phyloP scores from a whole-genome alignment of 768 basidiomycete species.

The Naganishia friedmannii region DNA sequence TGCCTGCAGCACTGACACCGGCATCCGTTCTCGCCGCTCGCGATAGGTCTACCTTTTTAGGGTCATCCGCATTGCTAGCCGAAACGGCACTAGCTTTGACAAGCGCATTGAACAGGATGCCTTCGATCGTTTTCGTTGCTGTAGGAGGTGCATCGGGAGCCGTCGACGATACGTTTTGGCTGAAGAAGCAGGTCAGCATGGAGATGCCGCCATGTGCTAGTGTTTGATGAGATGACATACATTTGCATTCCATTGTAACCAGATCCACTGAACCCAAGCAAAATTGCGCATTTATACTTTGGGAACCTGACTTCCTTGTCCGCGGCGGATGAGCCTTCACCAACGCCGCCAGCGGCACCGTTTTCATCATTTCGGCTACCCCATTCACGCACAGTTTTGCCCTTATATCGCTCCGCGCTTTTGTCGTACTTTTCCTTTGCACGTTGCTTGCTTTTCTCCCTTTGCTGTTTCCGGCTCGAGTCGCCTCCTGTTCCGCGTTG shows the following conservation, averaged over 20 bases:
- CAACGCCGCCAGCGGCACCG: not conserved
- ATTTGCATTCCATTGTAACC: constrained; percentile 95
- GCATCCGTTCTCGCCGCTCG: constrained; percentile 94
- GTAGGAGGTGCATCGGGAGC: constrained; percentile 15
- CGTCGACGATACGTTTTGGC: not conserved
- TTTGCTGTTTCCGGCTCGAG: constrained; percentile 1
- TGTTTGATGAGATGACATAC: constrained; percentile 57
- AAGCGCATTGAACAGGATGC: constrained; percentile 78
- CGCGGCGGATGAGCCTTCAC: not conserved
- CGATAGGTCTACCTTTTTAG: constrained; percentile 77
- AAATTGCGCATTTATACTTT: constrained; percentile 65
- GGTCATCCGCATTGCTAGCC: constrained; percentile 85
- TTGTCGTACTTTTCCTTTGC: constrained; percentile 25
- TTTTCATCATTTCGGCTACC: constrained; percentile 10
- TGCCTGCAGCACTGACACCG: constrained; percentile 94
- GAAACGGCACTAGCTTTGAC: constrained; percentile 91
- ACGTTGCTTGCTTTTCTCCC: constrained; percentile 12
- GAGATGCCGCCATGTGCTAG: not conserved
- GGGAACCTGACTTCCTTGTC: constrained; percentile 37
- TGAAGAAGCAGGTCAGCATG: not conserved
- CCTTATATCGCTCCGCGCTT: constrained; percentile 14
- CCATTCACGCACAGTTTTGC: constrained; percentile 18
- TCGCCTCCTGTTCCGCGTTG: not conserved
- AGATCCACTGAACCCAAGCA: constrained; percentile 87
- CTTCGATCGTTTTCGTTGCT: constrained; percentile 73